Conservation (phyloP, 2,329 filamentous ascomycete genomes). For the Drechmeria coniospora region DNA sequence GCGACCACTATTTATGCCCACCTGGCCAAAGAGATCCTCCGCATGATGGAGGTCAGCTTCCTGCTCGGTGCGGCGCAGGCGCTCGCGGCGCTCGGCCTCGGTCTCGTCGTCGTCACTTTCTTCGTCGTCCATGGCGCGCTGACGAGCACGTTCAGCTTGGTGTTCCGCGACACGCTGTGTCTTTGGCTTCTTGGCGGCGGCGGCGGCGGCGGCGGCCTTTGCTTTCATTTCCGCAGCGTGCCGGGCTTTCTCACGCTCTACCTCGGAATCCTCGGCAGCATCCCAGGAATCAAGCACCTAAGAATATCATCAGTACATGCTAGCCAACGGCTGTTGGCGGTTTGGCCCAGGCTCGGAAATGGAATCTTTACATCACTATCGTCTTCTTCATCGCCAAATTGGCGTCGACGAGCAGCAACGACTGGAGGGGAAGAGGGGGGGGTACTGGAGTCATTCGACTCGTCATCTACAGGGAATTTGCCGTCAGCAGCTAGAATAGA, state of each 20-base stretch:
- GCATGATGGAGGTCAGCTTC: conserved; percentile 82
- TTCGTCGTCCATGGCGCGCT: conserved; percentile 35
- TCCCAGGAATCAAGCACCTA: conserved; percentile 95
- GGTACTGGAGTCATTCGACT: conserved; percentile 22
- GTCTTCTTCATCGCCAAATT: conserved; percentile 90
- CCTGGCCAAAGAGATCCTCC: conserved; percentile 72
- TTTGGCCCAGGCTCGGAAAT: not conserved
- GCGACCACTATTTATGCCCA: conserved; percentile 51
- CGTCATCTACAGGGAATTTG: conserved; percentile 18
- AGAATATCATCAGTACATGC: not conserved
- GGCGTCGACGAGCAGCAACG: conserved; percentile 26
- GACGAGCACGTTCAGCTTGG: conserved; percentile 43
- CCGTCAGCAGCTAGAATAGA: conserved; percentile 7
- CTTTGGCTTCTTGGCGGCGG: conserved; percentile 83
- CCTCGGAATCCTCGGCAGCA: conserved; percentile 90
- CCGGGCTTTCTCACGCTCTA: conserved; percentile 85
- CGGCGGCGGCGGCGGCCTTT: conserved; percentile 76
- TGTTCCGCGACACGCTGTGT: conserved; percentile 72
- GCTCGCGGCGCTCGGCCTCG: conserved; percentile 55
- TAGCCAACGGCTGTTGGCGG: too few relatives aligned
- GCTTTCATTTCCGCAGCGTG: conserved; percentile 76
- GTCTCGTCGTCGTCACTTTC: conserved; percentile 55
- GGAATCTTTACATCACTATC: conserved; percentile 51
- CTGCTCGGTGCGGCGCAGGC: conserved; percentile 66
- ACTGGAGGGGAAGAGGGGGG: conserved; percentile 21